Percentiles rank a stretch among this genome's conserved stretches.
phyloP scores from a whole-genome alignment of 441 rosid genomes.

The Pelargonium cotyledonis region DNA sequence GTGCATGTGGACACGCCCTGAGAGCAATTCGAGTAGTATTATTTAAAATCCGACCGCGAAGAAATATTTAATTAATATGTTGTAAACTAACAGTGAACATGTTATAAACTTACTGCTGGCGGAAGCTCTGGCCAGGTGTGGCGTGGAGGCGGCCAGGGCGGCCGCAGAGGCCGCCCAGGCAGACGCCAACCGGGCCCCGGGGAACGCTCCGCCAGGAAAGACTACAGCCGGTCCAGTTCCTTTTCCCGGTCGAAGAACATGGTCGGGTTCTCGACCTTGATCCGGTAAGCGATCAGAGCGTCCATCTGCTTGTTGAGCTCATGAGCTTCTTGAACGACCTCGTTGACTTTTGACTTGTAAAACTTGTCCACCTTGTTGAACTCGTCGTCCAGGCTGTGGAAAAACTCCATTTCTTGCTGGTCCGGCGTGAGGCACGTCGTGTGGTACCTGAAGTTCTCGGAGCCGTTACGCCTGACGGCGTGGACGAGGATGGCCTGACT shows the following conservation, averaged over 20 bases:
- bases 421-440: neutral
- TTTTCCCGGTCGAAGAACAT: neutral
- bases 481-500: neutral
- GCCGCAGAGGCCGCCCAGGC: neutral
- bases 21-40: too few relatives aligned
- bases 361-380: constrained; percentile 1
- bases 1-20: neutral
- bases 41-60: too few relatives aligned
- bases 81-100: too few relatives aligned
- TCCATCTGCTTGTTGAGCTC: constrained; percentile 3
- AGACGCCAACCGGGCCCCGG: neutral
- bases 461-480: neutral
- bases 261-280: neutral
- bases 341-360: neutral
- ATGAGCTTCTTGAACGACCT: neutral
- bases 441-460: constrained; percentile 1
- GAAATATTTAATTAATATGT: too few relatives aligned
- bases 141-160: neutral
- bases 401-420: neutral
- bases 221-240: neutral
- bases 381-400: neutral
- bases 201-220: too few relatives aligned
- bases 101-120: neutral
- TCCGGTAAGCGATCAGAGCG: neutral
- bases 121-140: neutral